Evolutionary conservation across 1,139 yeast species (phyloP).

Genomic region (Geotrichum macrosporum): DNA sequence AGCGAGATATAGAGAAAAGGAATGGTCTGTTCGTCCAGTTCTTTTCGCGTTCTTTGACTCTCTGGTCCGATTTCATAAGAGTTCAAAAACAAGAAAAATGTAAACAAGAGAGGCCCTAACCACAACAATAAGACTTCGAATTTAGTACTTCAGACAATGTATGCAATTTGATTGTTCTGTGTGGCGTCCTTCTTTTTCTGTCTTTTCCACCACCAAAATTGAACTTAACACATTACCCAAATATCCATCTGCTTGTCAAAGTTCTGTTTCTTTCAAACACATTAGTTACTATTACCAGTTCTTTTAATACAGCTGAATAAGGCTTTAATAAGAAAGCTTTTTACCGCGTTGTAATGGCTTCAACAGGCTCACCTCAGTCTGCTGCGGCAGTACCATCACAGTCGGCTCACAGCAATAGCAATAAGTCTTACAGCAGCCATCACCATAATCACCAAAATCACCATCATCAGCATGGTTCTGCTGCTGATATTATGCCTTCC

Average conservation of each 20-base stretch:
- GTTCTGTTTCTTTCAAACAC: too few species aligned
- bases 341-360: too few species aligned
- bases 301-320: too few species aligned
- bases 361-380: background rate
- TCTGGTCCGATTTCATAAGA: background rate
- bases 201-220: background rate
- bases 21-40: too few species aligned
- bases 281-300: too few species aligned
- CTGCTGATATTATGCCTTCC: conserved; percentile 29
- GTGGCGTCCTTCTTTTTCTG: background rate
- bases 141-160: background rate
- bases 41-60: background rate
- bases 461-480: background rate
- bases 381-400: background rate
- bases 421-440: background rate
- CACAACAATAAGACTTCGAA: background rate
- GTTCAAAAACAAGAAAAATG: background rate
- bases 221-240: background rate
- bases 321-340: too few species aligned
- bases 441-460: background rate
- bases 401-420: background rate
- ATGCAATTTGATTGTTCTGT: too few species aligned
- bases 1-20: too few species aligned
- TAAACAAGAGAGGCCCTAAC: background rate
- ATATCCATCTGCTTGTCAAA: too few species aligned